Evolutionary conservation across 495 filamentous ascomycete genomes (phyloP).

Genomic region (Penicillium coffeae): DNA sequence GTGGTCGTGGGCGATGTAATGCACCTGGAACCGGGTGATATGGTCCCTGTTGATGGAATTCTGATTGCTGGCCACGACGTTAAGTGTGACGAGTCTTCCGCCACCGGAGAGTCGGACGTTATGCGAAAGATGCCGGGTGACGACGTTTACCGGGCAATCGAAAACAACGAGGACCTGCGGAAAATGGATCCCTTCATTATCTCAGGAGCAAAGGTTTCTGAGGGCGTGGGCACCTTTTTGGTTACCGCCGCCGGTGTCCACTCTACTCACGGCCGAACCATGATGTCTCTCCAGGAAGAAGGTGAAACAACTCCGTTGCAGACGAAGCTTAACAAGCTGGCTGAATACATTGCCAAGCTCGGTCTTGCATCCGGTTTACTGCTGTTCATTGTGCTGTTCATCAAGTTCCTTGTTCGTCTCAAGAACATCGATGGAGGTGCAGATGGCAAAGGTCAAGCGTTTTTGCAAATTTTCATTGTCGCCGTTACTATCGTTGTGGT

Average conservation of each 20-base stretch:
- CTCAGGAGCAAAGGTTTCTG: constrained; percentile 87
- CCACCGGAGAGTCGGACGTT: constrained; percentile 81
- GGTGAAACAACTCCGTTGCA: constrained; percentile 92
- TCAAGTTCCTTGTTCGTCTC: constrained; percentile 75
- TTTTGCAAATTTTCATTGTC: constrained; percentile 91
- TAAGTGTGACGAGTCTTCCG: constrained; percentile 79
- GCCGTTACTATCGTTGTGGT: constrained; percentile 95
- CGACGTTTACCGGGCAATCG: constrained; percentile 77
- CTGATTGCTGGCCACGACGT: constrained; percentile 70
- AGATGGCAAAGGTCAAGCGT: constrained; percentile 76
- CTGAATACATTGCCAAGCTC: constrained; percentile 91
- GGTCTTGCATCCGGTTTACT: constrained; percentile 78
- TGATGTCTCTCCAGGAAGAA: constrained; percentile 90
- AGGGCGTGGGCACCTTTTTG: constrained; percentile 82
- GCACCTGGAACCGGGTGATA: constrained; percentile 80
- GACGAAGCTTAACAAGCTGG: constrained; percentile 84
- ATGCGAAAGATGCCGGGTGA: constrained; percentile 68
- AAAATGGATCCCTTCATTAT: constrained; percentile 95
- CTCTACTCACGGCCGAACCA: constrained; percentile 83
- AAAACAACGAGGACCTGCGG: constrained; percentile 65
- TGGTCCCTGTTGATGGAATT: constrained; percentile 77
- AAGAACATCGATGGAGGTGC: constrained; percentile 48
- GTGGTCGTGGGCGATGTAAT: constrained; percentile 82
- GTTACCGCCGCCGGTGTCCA: constrained; percentile 86
- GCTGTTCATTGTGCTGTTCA: constrained; percentile 87